A percentile compares a stretch with the other conserved stretches of the same genome.
Conservation (phyloP, 306 rosid genomes). For the Cucumis sativus region Cucumber_9930_V3 NC_026657.2:9691501-9692000, state of each 20-base stretch:
- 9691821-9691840: neutral
- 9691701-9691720: neutral
- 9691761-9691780: neutral
- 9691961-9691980: neutral
- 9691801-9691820: neutral
- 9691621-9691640: too few species aligned
- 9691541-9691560: conserved; percentile 88
- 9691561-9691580: conserved; percentile 95
- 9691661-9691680: neutral
- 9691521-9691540: conserved; percentile 95
- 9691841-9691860: neutral
- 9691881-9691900: neutral
- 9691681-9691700: neutral
- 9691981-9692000: neutral
- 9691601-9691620: neutral
- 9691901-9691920: neutral
- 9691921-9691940: conserved; percentile 4
- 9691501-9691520: conserved; percentile 86
- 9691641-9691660: neutral
- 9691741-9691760: neutral
- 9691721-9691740: neutral
- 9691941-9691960: neutral
- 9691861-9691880: neutral
- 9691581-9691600: conserved; percentile 4
- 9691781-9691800: neutral